A percentile compares a stretch with the other conserved stretches of the same genome.
phyloP scores from a whole-genome alignment of 805 yeast species.

The Starmera quercuum region DNA sequence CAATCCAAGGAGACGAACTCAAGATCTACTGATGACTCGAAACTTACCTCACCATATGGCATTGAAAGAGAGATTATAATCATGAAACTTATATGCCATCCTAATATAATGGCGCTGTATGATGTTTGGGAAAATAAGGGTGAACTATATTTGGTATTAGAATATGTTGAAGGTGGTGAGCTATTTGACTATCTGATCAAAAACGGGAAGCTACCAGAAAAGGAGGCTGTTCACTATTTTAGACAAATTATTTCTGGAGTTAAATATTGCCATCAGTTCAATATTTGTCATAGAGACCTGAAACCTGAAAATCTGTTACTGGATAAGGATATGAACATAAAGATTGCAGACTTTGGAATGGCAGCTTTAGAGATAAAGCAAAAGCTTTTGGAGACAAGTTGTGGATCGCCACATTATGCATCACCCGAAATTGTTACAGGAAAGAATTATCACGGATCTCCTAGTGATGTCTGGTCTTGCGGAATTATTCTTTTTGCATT shows the following conservation, averaged over 20 bases:
- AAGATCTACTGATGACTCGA: conserved; percentile 24
- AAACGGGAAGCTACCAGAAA: conserved; percentile 80
- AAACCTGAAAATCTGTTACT: conserved; percentile 75
- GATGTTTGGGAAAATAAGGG: conserved; percentile 87
- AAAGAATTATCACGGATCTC: conserved; percentile 90
- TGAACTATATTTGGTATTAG: conserved; percentile 78
- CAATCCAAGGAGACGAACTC: conserved; percentile 26
- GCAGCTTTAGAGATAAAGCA: conserved; percentile 89
- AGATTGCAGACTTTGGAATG: conserved; percentile 98
- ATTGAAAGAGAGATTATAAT: conserved; percentile 80
- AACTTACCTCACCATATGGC: conserved; percentile 54
- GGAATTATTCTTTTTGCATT: conserved; percentile 93
- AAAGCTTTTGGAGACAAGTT: conserved; percentile 81
- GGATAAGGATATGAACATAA: conserved; percentile 81
- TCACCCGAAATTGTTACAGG: conserved; percentile 98
- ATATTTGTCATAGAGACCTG: conserved; percentile 82
- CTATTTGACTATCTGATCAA: conserved; percentile 86
- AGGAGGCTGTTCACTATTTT: conserved; percentile 85
- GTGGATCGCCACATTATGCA: conserved; percentile 98
- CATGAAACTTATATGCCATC: conserved; percentile 74
- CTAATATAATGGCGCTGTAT: conserved; percentile 68
- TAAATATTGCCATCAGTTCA: conserved; percentile 76
- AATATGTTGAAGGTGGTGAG: conserved; percentile 97
- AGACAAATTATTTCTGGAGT: conserved; percentile 80
- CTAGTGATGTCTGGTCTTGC: conserved; percentile 97